These are phyloP conservation scores for Tetraselmis striata DNA, from an alignment of 139 green algal species.

Conservation along the genomic window DNA sequence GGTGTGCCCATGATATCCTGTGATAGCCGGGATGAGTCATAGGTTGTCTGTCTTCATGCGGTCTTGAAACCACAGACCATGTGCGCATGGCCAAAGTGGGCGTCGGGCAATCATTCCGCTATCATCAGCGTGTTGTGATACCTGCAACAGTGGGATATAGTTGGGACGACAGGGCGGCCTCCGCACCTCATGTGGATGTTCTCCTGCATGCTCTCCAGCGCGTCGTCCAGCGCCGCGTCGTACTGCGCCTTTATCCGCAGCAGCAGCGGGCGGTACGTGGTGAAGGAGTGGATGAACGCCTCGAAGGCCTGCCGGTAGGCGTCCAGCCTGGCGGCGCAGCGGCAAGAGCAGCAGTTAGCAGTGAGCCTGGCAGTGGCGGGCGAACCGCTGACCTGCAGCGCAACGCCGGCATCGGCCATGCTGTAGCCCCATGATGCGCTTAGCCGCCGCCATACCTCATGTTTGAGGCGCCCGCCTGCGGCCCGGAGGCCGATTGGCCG, in stretches of 20 bases:
- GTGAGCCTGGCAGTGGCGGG: not conserved
- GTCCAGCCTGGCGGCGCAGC: constrained; percentile 16
- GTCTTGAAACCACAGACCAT: too few species aligned
- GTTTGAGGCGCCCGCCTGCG: constrained; percentile 11
- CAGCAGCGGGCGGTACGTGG: constrained; percentile 46
- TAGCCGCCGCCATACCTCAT: constrained; percentile 30
- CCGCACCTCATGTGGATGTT: constrained; percentile 43
- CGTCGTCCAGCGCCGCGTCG: constrained; percentile 43
- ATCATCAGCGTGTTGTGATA: too few species aligned
- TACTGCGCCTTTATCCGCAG: constrained; percentile 43
- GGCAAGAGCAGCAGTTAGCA: not conserved
- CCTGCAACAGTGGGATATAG: too few species aligned
- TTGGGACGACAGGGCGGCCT: too few species aligned
- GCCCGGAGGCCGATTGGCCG: not conserved
- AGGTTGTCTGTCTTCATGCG: too few species aligned
- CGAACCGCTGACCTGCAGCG: not conserved
- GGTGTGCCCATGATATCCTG: too few species aligned
- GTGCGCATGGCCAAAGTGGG: too few species aligned
- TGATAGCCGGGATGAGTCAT: too few species aligned
- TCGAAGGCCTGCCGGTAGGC: constrained; percentile 43
- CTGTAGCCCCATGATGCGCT: constrained; percentile 12
- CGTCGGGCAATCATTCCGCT: too few species aligned
- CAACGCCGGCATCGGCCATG: not conserved
- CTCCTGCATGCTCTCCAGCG: constrained; percentile 40
- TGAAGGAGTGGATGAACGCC: constrained; percentile 55